Evolutionary conservation across 2,329 filamentous ascomycete genomes (phyloP), one percentile per base, ranked within the genome.

Genomic region (Pyricularia sp.): DNA sequence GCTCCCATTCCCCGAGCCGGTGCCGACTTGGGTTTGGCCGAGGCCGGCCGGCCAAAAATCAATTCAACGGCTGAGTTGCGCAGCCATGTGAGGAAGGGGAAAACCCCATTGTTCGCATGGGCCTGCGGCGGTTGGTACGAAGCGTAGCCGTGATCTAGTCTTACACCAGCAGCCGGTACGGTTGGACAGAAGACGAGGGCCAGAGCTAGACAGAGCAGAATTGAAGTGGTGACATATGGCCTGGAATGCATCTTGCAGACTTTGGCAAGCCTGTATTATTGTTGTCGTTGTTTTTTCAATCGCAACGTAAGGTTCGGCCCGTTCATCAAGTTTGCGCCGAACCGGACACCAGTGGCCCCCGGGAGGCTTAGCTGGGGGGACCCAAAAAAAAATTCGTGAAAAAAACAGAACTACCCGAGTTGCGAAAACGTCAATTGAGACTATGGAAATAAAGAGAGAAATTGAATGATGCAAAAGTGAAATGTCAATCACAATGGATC

Each of bases 21-120:
- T 69, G 72, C 76, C 71, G 74, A 72, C 67, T 42, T 68, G 69
- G 74, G 42, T 33, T 73, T 71, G 69, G 33, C 71, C 36, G 74
- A 76, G 1, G 78, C 78, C 72, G 81, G 80, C 7, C 78, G 77
- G 14, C 84, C 83, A 69, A 86, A 86, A 63, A 86, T 73, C 31
- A 83, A 76, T 72, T 85, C 83, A 55, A 86, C 78, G 63, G 80
- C 79, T 36, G 78, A 78, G 72, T 86, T 82, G 70, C 85, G 82
- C 61, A 87, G 73, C 78, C 82, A 84, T 36, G 81, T 82, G 69
- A 86, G 75, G 69, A 83, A 78, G 0, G 84, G 83, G 67, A 85
- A 85, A 65, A 68, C 42, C 20, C 66, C 66, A 59, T 31, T 55
- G 50, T 28, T 12, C 14, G 20, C 50, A 31, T 68, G 58, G 20